Percentiles rank a stretch among this genome's conserved stretches.
Evolutionary conservation across 1,284 basidiomycete genomes (phyloP).

Genomic region (Veloporphyrellus conicus): DNA sequence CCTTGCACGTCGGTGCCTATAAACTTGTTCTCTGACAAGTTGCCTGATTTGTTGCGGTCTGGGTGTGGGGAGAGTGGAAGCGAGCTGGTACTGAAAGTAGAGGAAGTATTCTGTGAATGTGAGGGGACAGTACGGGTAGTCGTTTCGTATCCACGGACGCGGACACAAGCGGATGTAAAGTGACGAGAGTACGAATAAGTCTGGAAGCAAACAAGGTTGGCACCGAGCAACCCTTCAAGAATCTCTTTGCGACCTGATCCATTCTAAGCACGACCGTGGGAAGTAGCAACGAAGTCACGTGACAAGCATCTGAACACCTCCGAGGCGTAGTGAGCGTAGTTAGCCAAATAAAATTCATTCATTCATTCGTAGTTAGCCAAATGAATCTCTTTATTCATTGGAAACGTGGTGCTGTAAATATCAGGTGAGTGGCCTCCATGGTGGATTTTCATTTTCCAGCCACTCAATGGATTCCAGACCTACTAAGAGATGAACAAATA

Average conservation of each 20-base stretch:
- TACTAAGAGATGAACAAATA: no score
- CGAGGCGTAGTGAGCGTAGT: no score
- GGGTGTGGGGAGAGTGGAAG: conserved; percentile 19
- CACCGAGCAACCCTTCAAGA: conserved; percentile 96
- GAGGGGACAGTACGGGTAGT: conserved; percentile 52
- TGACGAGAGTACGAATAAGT: conserved; percentile 97
- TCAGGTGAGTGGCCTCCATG: no score
- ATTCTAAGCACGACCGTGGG: not conserved
- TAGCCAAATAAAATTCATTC: no score
- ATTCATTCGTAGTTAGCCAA: no score
- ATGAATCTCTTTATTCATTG: no score
- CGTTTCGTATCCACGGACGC: conserved; percentile 94
- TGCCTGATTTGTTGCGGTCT: conserved; percentile 33
- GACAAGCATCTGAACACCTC: conserved; percentile 95
- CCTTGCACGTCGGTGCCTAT: conserved; percentile 87
- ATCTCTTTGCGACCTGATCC: conserved; percentile 77
- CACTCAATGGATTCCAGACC: no score
- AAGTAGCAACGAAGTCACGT: conserved; percentile 45
- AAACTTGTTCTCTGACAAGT: conserved; percentile 24
- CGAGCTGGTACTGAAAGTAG: conserved; percentile 4
- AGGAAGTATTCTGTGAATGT: conserved; percentile 29
- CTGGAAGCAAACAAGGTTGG: conserved; percentile 95
- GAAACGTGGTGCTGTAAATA: no score
- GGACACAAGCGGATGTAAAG: conserved; percentile 91
- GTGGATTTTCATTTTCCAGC: no score